Percentiles rank a stretch among this genome's conserved stretches.
Conservation (phyloP, 2,329 filamentous ascomycete species). For the Aspergillus sp. region DNA sequence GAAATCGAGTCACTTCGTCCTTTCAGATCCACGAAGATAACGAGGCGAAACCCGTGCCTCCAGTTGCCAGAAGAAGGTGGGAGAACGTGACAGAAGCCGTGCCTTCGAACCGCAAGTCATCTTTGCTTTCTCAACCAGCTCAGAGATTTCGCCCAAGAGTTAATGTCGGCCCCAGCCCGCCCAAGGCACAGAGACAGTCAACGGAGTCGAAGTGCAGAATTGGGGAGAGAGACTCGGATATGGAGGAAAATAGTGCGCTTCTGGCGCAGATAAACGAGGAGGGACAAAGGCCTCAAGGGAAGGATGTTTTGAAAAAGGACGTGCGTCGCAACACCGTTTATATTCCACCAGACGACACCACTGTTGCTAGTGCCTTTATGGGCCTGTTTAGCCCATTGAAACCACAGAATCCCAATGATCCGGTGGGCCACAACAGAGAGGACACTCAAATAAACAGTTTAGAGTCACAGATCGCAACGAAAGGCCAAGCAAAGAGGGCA, state of each 20-base stretch:
- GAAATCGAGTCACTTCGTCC: slow-evolving; percentile 13
- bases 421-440: slow-evolving; percentile 5
- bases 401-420: slow-evolving; percentile 6
- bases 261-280: slow-evolving; percentile 8
- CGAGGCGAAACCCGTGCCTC: slow-evolving; percentile 7
- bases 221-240: slow-evolving; percentile 4
- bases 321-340: slow-evolving; percentile 32
- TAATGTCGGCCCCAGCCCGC: slow-evolving; percentile 15
- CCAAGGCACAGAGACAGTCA: slow-evolving; percentile 7
- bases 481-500: slow-evolving; percentile 19
- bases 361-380: slow-evolving; percentile 36
- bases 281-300: slow-evolving; percentile 2
- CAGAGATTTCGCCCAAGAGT: slow-evolving; percentile 30
- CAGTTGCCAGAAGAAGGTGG: slow-evolving; percentile 9
- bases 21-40: slow-evolving; percentile 34
- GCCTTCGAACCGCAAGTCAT: slow-evolving; percentile 18
- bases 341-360: slow-evolving; percentile 34
- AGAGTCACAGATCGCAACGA: slow-evolving; percentile 26
- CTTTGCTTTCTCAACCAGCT: slow-evolving; percentile 31
- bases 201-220: slow-evolving; percentile 4
- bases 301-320: slow-evolving; percentile 19
- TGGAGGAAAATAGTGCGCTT: slow-evolving; percentile 10
- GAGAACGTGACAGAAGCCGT: slow-evolving; percentile 8
- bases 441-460: slow-evolving; percentile 21
- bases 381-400: slow-evolving; percentile 35